phyloP scores from a whole-genome alignment of 305 asterid genomes.

The Lippia alba region DNA sequence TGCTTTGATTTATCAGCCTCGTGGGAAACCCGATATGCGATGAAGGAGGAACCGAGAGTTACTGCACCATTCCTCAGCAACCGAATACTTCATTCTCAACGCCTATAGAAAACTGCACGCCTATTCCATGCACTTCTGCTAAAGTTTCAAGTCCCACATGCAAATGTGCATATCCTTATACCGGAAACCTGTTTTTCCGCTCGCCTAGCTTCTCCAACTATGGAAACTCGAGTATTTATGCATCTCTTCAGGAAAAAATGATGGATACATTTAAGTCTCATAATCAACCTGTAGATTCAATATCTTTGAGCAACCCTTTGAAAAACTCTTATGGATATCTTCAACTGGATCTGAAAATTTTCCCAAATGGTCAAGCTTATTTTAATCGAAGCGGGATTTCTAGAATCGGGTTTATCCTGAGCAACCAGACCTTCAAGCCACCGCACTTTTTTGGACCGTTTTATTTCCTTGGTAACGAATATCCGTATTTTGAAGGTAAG shows the following conservation, averaged over 20 bases:
- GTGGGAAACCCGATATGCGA: constrained; percentile 58
- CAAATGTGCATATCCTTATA: constrained; percentile 73
- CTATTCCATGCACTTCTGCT: constrained; percentile 44
- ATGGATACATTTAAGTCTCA: constrained; percentile 47
- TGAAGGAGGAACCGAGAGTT: constrained; percentile 44
- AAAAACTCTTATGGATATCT: constrained; percentile 55
- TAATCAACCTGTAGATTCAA: constrained; percentile 74
- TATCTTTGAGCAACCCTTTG: constrained; percentile 59
- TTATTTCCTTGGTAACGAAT: constrained; percentile 48
- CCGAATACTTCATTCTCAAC: constrained; percentile 52
- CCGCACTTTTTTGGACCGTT: constrained; percentile 71
- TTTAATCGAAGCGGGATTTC: constrained; percentile 70
- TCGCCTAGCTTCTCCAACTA: constrained; percentile 75
- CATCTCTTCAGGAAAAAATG: constrained; percentile 47
- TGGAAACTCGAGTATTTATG: constrained; percentile 52
- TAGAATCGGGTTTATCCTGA: constrained; percentile 61
- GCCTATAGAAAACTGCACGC: constrained; percentile 54
- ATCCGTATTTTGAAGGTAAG: constrained; percentile 61
- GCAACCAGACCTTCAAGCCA: constrained; percentile 84
- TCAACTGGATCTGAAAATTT: constrained; percentile 54
- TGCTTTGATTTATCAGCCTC: constrained; percentile 53
- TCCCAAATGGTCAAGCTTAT: constrained; percentile 58
- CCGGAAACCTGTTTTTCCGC: constrained; percentile 65
- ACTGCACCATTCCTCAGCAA: constrained; percentile 51
- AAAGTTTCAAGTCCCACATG: constrained; percentile 69